Evolutionary conservation across 331 rosid species (phyloP).

Genomic region (Pyrus hybrid): DNA sequence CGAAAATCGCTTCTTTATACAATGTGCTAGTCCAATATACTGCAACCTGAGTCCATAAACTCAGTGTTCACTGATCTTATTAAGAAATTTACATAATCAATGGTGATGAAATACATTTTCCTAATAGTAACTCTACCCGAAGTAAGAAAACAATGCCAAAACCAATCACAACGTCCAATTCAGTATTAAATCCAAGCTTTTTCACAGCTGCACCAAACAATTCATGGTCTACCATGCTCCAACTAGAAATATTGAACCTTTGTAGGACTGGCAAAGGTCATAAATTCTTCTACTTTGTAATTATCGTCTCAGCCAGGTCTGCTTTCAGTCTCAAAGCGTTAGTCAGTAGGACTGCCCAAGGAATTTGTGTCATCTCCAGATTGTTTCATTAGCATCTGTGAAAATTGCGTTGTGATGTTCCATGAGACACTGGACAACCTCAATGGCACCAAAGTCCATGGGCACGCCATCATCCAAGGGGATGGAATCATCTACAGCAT

Average conservation of each 20-base stretch:
- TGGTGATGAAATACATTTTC: neutral
- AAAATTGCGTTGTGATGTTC: conserved; percentile 94
- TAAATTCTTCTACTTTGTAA: neutral
- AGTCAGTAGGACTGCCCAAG: neutral
- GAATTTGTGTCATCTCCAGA: conserved; percentile 59
- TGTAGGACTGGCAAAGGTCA: neutral
- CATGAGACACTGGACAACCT: conserved; percentile 86
- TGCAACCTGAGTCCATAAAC: neutral
- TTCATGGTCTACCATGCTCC: neutral
- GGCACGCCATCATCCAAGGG: conserved; percentile 87
- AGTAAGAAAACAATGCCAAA: neutral
- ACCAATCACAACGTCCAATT: neutral
- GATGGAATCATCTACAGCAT: conserved; percentile 51
- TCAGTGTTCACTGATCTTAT: neutral
- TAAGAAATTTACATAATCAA: neutral
- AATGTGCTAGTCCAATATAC: neutral
- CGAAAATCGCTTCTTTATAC: conserved; percentile 1
- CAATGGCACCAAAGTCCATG: conserved; percentile 74
- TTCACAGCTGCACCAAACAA: neutral
- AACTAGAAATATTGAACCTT: neutral
- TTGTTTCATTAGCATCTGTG: conserved; percentile 90
- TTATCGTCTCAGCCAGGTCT: neutral
- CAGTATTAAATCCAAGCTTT: neutral
- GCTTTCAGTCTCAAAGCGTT: neutral
- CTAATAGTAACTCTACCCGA: neutral